Base-by-base conservation (phyloP, 106 monocot species). In the Gastrodia elata region DNA sequence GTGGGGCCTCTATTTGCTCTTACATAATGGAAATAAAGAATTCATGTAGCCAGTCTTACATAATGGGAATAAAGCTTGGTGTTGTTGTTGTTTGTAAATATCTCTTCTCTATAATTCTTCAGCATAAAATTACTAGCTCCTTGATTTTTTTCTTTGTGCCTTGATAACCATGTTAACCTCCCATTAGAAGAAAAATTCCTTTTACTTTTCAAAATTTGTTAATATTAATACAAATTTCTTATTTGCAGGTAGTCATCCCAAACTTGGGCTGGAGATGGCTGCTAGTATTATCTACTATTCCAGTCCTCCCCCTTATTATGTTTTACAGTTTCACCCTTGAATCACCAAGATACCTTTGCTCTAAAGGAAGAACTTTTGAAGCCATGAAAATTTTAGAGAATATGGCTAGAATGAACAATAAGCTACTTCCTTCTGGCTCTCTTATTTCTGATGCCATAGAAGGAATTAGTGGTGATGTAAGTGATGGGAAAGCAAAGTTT, bases 281-380 rank as follows among this genome's bases (percentile, higher is more conserved):
- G 52, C 84, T 94, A 35, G 88, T 68, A 10, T 24, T 94, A 1
- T 91, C 94, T 22, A 78, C 91, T 42, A 40, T 84, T 24, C 91
- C 94, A 38, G 84, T 85, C 7, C 83, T 94, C 72, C 49, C 81
- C 48, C 64, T 94, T 68, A 84, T 94, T 22, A 3, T 94, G 67
- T 94, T 94, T 79, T 94, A 85, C 64, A 30, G 75, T 10, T 7
- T 83, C 1, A 73, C 75, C 14, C 91, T 86, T 41, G 94, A 94
- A 75, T 94, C 91, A 56, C 94, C 91, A 42, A 86, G 91, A 69
- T 94, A 84, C 73, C 86, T 94, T 18, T 86, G 84, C 88, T 84
- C 68, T 68, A 85, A 79, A 82, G 88, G 86, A 46, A 86, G 77
- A 84, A 75, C 48, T 64, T n/a, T 70, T 28, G 88, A 91, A 49